Evolutionary conservation across 2,329 filamentous ascomycete genomes (phyloP).

Genomic region (Calonectria ilicicola): DNA sequence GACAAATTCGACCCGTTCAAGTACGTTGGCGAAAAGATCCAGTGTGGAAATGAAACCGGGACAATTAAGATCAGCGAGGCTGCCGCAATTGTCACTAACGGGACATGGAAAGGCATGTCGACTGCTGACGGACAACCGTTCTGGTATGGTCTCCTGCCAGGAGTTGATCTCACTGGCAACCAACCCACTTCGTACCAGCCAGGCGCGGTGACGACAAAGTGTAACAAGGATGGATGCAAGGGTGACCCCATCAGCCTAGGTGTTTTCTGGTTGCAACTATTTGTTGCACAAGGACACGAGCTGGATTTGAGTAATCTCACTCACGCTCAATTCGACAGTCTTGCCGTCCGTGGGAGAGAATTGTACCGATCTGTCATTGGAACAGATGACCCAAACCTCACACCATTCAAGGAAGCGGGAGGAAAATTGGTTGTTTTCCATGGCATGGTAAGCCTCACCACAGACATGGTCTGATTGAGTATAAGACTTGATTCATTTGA

Average conservation of each 20-base stretch:
- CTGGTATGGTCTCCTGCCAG: neutral
- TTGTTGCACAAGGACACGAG: neutral
- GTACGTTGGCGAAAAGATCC: neutral
- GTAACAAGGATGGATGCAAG: neutral
- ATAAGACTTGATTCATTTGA: neutral
- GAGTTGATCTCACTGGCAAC: neutral
- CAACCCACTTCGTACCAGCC: neutral
- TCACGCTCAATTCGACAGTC: neutral
- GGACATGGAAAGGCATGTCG: neutral
- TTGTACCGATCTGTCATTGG: neutral
- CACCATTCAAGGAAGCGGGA: neutral
- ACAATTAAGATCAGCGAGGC: neutral
- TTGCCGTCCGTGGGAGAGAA: neutral
- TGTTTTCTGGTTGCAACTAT: neutral
- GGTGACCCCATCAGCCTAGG: neutral
- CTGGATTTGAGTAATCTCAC: neutral
- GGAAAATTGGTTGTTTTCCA: neutral
- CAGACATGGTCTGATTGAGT: too few relatives aligned
- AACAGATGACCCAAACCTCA: neutral
- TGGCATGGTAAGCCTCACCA: neutral
- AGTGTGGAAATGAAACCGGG: neutral
- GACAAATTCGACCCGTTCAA: slow-evolving; percentile 3
- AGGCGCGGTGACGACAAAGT: neutral
- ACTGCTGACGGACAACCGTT: neutral
- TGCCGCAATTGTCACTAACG: neutral